phyloP scores from a whole-genome alignment of 2,329 filamentous ascomycete genomes.

The Epichloe gansuensis region DNA sequence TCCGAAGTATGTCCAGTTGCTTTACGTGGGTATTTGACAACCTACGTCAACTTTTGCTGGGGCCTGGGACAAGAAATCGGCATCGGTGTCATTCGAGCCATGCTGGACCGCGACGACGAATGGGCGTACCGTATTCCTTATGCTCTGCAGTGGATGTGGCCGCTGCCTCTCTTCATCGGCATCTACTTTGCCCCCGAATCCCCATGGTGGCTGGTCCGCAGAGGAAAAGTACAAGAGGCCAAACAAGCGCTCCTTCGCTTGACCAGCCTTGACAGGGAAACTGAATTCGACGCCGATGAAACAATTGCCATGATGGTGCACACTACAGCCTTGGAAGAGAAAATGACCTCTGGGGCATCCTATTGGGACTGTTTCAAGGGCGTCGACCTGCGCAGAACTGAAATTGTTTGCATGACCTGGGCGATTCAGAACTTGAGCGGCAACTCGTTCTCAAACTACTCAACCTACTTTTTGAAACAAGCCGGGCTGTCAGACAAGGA shows the following conservation, averaged over 20 bases:
- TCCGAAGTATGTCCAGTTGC: constrained; percentile 62
- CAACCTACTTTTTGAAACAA: constrained; percentile 49
- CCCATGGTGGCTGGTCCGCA: constrained; percentile 65
- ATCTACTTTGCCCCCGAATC: constrained; percentile 58
- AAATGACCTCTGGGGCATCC: constrained; percentile 57
- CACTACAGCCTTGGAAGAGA: constrained; percentile 68
- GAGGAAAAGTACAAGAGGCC: constrained; percentile 49
- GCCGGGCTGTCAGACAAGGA: constrained; percentile 39
- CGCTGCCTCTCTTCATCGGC: constrained; percentile 50
- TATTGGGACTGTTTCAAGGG: constrained; percentile 81
- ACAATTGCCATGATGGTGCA: constrained; percentile 88
- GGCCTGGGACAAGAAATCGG: constrained; percentile 62
- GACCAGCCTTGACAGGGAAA: constrained; percentile 49
- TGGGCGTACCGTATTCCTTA: constrained; percentile 61
- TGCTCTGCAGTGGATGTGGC: constrained; percentile 69
- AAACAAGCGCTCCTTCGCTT: constrained; percentile 53
- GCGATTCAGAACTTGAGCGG: constrained; percentile 51
- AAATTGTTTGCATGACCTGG: constrained; percentile 52
- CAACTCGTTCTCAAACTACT: constrained; percentile 53
- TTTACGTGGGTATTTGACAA: constrained; percentile 58
- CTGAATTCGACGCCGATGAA: constrained; percentile 68
- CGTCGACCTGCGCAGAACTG: constrained; percentile 63
- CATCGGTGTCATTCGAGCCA: constrained; percentile 58
- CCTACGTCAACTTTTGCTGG: constrained; percentile 69
- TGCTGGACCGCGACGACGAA: constrained; percentile 51